A percentile compares a stretch with the other conserved stretches of the same genome.
These are phyloP conservation scores for Penstemon barbatus DNA, from an alignment of 257 asterid genomes.

Conservation along the genomic window DNA sequence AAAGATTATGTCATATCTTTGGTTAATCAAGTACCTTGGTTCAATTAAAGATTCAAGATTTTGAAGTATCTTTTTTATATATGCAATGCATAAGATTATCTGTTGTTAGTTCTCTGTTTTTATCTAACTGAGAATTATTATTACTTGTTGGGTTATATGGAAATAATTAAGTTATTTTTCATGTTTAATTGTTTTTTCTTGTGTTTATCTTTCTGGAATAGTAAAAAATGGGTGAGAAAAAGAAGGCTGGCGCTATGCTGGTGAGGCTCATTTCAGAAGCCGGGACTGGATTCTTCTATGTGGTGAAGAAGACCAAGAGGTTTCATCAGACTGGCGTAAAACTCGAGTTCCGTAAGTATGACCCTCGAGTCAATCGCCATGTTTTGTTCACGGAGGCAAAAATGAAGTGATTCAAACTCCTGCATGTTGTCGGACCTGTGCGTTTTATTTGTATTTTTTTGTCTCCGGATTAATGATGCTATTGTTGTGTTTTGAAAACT, in stretches of 20 bases:
- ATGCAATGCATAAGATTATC: background rate
- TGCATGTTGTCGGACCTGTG: background rate
- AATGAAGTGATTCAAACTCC: slow-evolving; percentile 52
- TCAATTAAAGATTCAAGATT: background rate
- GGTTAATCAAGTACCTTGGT: background rate
- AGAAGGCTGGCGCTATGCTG: slow-evolving; percentile 63
- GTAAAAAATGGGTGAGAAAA: slow-evolving; percentile 55
- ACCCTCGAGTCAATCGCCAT: slow-evolving; percentile 71
- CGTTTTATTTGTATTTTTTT: background rate
- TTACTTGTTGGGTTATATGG: background rate
- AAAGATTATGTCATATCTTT: background rate
- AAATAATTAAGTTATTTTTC: background rate
- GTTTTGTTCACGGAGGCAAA: slow-evolving; percentile 70
- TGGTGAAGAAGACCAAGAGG: slow-evolving; percentile 59
- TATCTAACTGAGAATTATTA: background rate
- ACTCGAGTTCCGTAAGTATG: slow-evolving; percentile 70
- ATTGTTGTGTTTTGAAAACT: slow-evolving; percentile 10
- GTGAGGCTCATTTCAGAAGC: slow-evolving; percentile 71
- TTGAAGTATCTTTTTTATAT: background rate
- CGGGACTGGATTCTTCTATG: slow-evolving; percentile 77
- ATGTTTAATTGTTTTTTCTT: background rate
- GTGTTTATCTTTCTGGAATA: slow-evolving; percentile 7
- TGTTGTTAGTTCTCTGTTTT: background rate
- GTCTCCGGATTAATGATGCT: slow-evolving; percentile 16
- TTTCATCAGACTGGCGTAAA: slow-evolving; percentile 46